phyloP scores from a whole-genome alignment of 495 filamentous ascomycete species.

The Trichoderma asperelloides region DNA sequence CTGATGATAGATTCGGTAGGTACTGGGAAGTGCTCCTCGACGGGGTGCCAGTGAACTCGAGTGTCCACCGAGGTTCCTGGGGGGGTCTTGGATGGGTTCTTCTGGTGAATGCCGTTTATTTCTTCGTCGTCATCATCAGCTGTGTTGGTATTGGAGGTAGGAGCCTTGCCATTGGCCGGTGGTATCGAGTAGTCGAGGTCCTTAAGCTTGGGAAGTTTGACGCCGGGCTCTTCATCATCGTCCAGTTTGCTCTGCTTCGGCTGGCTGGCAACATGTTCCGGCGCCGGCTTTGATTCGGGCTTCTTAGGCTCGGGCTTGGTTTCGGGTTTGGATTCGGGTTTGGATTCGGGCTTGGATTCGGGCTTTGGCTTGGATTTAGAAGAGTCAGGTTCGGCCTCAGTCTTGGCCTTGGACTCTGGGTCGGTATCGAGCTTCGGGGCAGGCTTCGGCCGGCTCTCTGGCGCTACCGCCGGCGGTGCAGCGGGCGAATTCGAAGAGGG shows the following conservation, averaged over 20 bases:
- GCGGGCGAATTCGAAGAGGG: background rate
- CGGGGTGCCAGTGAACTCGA: slow-evolving; percentile 53
- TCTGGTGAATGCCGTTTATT: slow-evolving; percentile 4
- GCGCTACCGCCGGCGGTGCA: background rate
- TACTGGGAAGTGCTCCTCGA: slow-evolving; percentile 66
- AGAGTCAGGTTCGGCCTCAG: background rate
- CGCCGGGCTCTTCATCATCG: slow-evolving; percentile 14
- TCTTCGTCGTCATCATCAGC: slow-evolving; percentile 7
- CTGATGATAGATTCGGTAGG: slow-evolving; percentile 57
- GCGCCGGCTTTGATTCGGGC: slow-evolving; percentile 1
- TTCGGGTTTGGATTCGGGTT: slow-evolving; percentile 9
- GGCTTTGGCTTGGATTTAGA: slow-evolving; percentile 9
- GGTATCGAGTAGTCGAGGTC: slow-evolving; percentile 19
- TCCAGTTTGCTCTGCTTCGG: slow-evolving; percentile 9
- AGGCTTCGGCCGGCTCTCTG: slow-evolving; percentile 12
- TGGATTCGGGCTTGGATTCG: background rate
- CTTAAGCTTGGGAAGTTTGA: slow-evolving; percentile 33
- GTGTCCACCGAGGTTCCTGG: slow-evolving; percentile 17
- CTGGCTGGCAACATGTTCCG: background rate
- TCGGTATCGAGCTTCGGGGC: slow-evolving; percentile 7
- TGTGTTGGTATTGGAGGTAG: slow-evolving; percentile 17
- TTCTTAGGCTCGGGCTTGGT: slow-evolving; percentile 9
- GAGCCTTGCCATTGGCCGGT: slow-evolving; percentile 15
- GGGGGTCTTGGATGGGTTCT: slow-evolving; percentile 7
- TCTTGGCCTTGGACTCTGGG: slow-evolving; percentile 11